Evolutionary conservation across 1,139 yeast genomes (phyloP), one percentile per base, ranked within the genome.

Genomic region (Komagataea norvegica): DNA sequence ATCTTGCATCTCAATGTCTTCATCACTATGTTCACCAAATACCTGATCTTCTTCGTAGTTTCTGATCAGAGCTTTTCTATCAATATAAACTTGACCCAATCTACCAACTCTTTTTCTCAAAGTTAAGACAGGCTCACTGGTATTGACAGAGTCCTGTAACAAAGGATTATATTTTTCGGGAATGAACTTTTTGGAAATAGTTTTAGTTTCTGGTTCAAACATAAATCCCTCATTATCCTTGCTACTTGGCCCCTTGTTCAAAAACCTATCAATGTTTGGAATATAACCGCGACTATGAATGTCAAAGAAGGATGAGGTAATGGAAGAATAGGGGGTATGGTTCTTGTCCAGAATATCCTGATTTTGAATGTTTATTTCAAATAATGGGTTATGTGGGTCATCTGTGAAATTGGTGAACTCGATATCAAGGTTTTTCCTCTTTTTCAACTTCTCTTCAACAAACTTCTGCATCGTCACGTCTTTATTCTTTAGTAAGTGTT

Each of bases 321-420:
- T 79, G 1, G 95, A 83, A 11, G 94, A 81, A 55, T 83, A 85
- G 2, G 95, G 91, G 2, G 85, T 70, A 53, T 82, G 89, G 30
- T 69, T 65, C 31, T 77, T 62, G 45, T 80, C 85, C 40, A 74
- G 60, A 33, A 74, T 58, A 24, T 65, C 61, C 29, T 67, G 61
- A 24, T 63, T 64, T 25, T 79, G 76, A 41, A 76, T 69, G 14
- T 80, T 70, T 42, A 87, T 73, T 48, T 83, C 79, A 57, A 87
- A 82, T 43, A 73, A 79, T n/a, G 96, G 96, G 53, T 81, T 85
- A 54, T 77, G 77, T n/a, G 94, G 84, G 62, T 85, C 89, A 62
- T 89, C 96, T 2, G 97, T 86, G 40, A 85, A 71, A 55, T 91
- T 91, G 48, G 84, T 73, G 75, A 79, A 89, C 3, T 72, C 73